Evolutionary conservation across 1,284 basidiomycete genomes (phyloP).

Genomic region (Takashimella koratensis): DNA sequence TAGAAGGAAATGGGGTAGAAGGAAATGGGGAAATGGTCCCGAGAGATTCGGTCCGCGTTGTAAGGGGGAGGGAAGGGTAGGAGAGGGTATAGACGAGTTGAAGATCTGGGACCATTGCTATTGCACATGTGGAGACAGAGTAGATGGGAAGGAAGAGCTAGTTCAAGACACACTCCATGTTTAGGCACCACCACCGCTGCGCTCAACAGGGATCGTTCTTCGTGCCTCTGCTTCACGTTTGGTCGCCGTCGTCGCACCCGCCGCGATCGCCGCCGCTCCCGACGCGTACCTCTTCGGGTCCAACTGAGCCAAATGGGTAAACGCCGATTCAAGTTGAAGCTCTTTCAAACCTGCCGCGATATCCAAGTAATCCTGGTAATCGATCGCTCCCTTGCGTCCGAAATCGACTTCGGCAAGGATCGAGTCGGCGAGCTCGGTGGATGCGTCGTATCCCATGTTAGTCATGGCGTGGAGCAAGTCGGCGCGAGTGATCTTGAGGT

Average conservation of each 20-base stretch:
- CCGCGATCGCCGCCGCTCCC: not conserved
- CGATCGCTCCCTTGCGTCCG: constrained; percentile 55
- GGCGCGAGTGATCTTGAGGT: constrained; percentile 42
- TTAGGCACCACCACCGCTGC: constrained; percentile 75
- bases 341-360: constrained; percentile 79
- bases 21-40: no score
- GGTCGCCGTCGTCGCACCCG: not conserved
- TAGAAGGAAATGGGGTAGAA: no score
- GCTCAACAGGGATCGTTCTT: constrained; percentile 69
- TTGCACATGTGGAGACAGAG: no score
- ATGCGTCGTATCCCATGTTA: constrained; percentile 41
- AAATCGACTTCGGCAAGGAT: constrained; percentile 74
- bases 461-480: constrained; percentile 47
- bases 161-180: no score
- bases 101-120: no score
- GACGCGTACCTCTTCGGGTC: constrained; percentile 9
- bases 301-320: constrained; percentile 48
- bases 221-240: constrained; percentile 9
- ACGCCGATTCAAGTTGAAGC: constrained; percentile 58
- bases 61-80: no score
- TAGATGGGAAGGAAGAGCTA: no score
- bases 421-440: constrained; percentile 59
- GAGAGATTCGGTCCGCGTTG: no score
- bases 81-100: no score
- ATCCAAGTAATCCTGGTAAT: constrained; percentile 77